These are phyloP conservation scores for Saturnispora galanensis DNA, from an alignment of 805 yeast species.

Conservation along the genomic window DNA sequence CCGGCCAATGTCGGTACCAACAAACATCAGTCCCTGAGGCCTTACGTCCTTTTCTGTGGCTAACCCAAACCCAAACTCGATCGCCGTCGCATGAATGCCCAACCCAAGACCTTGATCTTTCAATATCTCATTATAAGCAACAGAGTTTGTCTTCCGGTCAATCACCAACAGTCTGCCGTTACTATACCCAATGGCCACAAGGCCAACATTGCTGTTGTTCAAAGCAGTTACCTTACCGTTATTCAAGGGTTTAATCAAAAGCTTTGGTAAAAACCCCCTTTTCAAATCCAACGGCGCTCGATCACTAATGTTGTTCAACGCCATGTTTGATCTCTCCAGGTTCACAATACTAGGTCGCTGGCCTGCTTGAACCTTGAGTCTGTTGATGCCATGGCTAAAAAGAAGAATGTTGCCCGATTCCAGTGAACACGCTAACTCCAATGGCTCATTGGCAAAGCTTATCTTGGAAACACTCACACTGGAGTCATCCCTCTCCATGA, in stretches of 20 bases:
- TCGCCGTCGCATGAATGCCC: conserved; percentile 36
- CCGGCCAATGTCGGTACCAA: conserved; percentile 74
- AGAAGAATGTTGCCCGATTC: conserved; percentile 65
- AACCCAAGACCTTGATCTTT: conserved; percentile 22
- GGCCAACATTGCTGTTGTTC: conserved; percentile 67
- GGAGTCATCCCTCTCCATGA: conserved; percentile 33
- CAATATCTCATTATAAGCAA: conserved; percentile 32
- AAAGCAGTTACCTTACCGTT: conserved; percentile 49
- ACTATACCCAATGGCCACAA: conserved; percentile 69
- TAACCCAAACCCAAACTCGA: conserved; percentile 69
- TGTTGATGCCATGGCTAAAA: conserved; percentile 29
- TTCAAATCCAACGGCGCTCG: conserved; percentile 40
- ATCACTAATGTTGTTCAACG: conserved; percentile 37
- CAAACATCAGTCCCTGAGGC: conserved; percentile 55
- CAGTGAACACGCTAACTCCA: conserved; percentile 63
- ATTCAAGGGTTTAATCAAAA: conserved; percentile 31
- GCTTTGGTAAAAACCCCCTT: conserved; percentile 57
- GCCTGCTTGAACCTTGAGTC: not conserved
- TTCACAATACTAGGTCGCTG: conserved; percentile 1
- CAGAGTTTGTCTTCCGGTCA: conserved; percentile 62
- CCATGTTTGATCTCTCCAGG: conserved; percentile 10
- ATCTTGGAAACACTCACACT: conserved; percentile 43
- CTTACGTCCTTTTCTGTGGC: conserved; percentile 27
- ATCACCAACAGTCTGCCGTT: conserved; percentile 67
- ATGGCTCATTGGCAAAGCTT: conserved; percentile 69